A percentile compares a stretch with the other conserved stretches of the same genome.
Conservation (phyloP, 768 basidiomycete genomes). For the Paxillus ammoniavirescens region DNA sequence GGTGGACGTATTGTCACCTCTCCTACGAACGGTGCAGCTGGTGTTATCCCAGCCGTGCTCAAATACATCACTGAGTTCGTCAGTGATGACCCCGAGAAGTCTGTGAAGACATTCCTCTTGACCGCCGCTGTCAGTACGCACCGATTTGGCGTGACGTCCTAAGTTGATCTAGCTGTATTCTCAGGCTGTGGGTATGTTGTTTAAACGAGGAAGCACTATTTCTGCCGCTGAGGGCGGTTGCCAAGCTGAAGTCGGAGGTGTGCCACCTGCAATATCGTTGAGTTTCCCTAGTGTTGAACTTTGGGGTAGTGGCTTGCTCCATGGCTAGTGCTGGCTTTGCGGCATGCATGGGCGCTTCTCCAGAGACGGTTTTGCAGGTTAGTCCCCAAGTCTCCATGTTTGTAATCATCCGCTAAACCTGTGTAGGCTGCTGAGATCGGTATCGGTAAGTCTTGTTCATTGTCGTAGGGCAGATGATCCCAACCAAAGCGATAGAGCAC, state of each 20-base stretch:
- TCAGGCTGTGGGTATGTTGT: conserved; percentile 90
- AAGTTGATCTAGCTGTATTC: conserved; percentile 8
- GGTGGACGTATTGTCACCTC: conserved; percentile 95
- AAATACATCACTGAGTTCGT: conserved; percentile 93
- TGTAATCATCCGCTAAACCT: not conserved
- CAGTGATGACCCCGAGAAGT: conserved; percentile 87
- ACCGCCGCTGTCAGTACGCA: conserved; percentile 69
- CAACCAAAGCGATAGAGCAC: conserved; percentile 52
- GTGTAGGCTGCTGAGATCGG: conserved; percentile 82
- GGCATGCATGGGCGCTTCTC: conserved; percentile 90
- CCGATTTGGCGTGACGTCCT: not conserved
- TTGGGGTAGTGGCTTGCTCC: conserved; percentile 74
- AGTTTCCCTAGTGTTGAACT: not conserved
- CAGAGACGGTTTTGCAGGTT: conserved; percentile 79
- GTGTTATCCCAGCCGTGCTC: conserved; percentile 88
- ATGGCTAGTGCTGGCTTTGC: conserved; percentile 96
- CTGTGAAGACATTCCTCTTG: conserved; percentile 83
- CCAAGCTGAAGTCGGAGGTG: conserved; percentile 93
- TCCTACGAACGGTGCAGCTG: conserved; percentile 91
- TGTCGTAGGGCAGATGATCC: not conserved
- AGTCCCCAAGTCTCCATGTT: conserved; percentile 8
- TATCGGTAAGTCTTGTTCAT: conserved; percentile 54
- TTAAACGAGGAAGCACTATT: conserved; percentile 96
- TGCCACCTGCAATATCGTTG: conserved; percentile 9
- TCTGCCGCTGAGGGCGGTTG: conserved; percentile 95